A percentile compares a stretch with the other conserved stretches of the same genome.
Conservation (phyloP, 306 rosid genomes). For the Styphnolobium japonicum region DNA sequence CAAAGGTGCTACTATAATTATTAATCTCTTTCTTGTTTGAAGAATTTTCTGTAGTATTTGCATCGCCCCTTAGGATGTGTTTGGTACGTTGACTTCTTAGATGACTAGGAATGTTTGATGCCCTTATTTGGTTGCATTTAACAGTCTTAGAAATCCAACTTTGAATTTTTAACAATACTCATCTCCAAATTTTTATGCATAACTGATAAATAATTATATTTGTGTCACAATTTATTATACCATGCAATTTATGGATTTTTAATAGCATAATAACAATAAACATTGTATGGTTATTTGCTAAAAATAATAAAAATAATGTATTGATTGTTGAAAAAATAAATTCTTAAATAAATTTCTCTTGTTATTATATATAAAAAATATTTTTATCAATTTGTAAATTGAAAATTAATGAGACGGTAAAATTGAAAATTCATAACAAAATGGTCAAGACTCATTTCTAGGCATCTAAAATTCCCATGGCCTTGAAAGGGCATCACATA, state of each 20-base stretch:
- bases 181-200: not conserved
- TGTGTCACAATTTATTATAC: too few species aligned
- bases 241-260: too few species aligned
- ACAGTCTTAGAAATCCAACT: not conserved
- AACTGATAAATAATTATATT: not conserved
- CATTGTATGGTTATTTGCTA: not conserved
- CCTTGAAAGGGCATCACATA: not conserved
- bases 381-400: not conserved
- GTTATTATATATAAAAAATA: not conserved
- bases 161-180: not conserved
- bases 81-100: not conserved
- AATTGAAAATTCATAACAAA: not conserved
- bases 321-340: too few species aligned
- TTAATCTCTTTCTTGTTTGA: not conserved
- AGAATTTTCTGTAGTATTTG: not conserved
- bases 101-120: not conserved
- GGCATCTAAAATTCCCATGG: not conserved
- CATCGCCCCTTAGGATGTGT: not conserved
- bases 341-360: too few species aligned
- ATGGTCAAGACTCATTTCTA: not conserved
- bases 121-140: not conserved
- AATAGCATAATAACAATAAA: too few species aligned
- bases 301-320: too few species aligned
- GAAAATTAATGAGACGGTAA: not conserved
- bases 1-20: constrained; percentile 60